These are phyloP conservation scores for Holtermanniella nyarrowii DNA, from an alignment of 768 basidiomycete genomes.

Conservation along the genomic window DNA sequence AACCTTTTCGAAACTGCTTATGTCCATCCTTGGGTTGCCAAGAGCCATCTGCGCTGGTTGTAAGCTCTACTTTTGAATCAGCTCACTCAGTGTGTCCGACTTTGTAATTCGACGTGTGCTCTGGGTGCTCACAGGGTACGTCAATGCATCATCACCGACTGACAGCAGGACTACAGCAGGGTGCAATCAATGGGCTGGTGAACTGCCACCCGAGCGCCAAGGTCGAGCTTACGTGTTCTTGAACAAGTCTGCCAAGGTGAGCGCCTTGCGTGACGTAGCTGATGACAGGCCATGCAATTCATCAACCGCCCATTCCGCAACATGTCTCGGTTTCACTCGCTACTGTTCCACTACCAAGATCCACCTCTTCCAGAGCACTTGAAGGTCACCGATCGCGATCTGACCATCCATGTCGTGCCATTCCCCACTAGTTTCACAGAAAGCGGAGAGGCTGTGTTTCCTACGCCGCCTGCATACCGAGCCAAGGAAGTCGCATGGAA, in stretches of 20 bases:
- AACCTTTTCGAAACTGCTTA: conserved; percentile 49
- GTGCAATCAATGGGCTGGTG: conserved; percentile 58
- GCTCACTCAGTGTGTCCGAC: conserved; percentile 40
- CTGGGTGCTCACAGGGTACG: conserved; percentile 51
- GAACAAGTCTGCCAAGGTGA: conserved; percentile 45
- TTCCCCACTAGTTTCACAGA: conserved; percentile 48
- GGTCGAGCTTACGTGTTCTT: conserved; percentile 58
- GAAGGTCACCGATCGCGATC: conserved; percentile 44
- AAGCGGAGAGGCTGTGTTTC: conserved; percentile 47
- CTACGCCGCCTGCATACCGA: conserved; percentile 35
- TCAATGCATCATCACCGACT: background rate
- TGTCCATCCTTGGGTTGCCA: conserved; percentile 54
- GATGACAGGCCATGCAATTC: conserved; percentile 52
- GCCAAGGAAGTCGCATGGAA: conserved; percentile 47
- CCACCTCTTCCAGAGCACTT: conserved; percentile 38
- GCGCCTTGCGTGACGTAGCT: background rate
- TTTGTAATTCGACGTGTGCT: conserved; percentile 53
- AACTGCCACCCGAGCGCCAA: conserved; percentile 48
- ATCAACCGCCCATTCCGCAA: conserved; percentile 52
- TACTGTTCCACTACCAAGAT: conserved; percentile 52
- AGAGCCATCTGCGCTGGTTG: conserved; percentile 53
- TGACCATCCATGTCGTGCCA: conserved; percentile 49
- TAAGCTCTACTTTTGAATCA: conserved; percentile 25
- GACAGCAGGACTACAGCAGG: conserved; percentile 42
- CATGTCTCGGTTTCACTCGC: conserved; percentile 45